phyloP scores from a whole-genome alignment of 768 basidiomycete species.

The Trametes maxima region DNA sequence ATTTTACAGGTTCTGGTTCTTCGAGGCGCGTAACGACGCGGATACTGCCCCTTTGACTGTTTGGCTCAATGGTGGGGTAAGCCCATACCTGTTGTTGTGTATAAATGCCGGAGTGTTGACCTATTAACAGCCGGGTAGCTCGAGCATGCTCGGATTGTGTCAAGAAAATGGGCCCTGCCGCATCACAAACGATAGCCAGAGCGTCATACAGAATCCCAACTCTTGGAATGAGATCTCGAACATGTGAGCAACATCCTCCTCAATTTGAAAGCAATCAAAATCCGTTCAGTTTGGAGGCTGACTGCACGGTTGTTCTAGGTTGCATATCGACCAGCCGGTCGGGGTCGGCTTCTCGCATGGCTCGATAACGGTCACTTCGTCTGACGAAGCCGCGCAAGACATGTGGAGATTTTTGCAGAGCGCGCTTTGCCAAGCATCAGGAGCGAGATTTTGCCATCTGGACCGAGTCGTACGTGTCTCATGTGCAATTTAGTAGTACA shows the following conservation, averaged over 20 bases:
- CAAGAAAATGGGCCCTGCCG: constrained; percentile 46
- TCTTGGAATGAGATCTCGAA: constrained; percentile 63
- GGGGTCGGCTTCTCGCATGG: constrained; percentile 68
- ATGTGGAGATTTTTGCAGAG: constrained; percentile 52
- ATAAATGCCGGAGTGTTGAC: not conserved
- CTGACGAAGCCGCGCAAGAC: constrained; percentile 54
- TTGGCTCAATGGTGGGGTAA: constrained; percentile 63
- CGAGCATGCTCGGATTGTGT: constrained; percentile 41
- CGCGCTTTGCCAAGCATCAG: constrained; percentile 51
- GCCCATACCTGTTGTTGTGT: too few relatives aligned
- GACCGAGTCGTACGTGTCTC: constrained; percentile 53
- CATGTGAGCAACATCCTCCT: constrained; percentile 32
- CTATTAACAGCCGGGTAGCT: constrained; percentile 38
- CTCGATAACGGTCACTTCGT: constrained; percentile 48
- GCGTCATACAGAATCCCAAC: constrained; percentile 52
- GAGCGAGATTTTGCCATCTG: constrained; percentile 54
- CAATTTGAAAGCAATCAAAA: too few relatives aligned
- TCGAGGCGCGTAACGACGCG: constrained; percentile 60
- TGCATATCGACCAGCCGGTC: constrained; percentile 64
- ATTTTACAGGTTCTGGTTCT: constrained; percentile 66
- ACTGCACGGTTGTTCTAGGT: constrained; percentile 19
- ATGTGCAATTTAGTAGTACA: too few relatives aligned
- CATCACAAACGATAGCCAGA: constrained; percentile 53
- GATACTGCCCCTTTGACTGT: constrained; percentile 62
- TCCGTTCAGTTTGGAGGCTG: not conserved